phyloP scores from a whole-genome alignment of 116 monocot genomes.

The Posidonia oceanica region DNA sequence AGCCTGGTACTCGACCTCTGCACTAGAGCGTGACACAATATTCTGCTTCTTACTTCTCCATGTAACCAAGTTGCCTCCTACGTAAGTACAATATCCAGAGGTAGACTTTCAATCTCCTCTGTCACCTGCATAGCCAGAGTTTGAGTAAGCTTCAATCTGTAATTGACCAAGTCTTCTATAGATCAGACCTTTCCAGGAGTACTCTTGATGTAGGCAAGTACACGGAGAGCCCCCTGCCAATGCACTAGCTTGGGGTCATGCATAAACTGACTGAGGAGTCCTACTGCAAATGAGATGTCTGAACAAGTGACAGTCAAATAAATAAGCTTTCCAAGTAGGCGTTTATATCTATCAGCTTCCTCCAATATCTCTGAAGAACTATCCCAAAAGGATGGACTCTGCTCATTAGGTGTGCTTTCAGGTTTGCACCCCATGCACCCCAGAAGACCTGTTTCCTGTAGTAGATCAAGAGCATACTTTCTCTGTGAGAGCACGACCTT shows the following conservation, averaged over 20 bases:
- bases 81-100: neutral
- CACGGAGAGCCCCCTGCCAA: neutral
- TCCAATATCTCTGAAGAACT: neutral
- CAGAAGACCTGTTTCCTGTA: neutral
- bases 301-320: neutral
- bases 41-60: too few species aligned
- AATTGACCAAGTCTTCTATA: neutral
- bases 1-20: too few species aligned
- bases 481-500: neutral
- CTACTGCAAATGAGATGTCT: neutral
- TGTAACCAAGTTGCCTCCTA: slow-evolving; percentile 3
- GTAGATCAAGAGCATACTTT: slow-evolving; percentile 4
- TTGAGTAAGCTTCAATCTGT: neutral
- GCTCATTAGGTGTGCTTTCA: neutral
- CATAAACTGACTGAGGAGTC: neutral
- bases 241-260: too few species aligned
- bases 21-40: too few species aligned
- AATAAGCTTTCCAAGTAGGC: neutral
- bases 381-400: neutral
- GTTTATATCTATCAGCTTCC: neutral
- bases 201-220: neutral
- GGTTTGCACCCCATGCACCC: neutral
- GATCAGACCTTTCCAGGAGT: neutral
- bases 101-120: neutral
- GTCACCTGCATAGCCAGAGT: neutral